A percentile compares a stretch with the other conserved stretches of the same genome.
phyloP scores from a whole-genome alignment of 495 filamentous ascomycete genomes.

The Achaetomiella virescens region DNA sequence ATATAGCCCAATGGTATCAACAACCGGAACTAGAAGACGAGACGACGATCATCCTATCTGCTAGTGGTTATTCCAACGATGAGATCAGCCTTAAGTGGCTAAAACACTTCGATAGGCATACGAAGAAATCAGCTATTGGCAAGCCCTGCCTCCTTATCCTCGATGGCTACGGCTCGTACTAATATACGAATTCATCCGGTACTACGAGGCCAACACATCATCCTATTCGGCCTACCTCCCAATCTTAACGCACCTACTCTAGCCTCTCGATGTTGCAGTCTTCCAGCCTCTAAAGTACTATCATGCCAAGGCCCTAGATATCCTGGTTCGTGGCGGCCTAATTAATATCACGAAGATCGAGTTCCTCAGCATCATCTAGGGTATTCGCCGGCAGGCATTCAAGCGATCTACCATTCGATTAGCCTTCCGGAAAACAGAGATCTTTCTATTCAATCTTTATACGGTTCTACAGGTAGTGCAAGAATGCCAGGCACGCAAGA shows the following conservation, averaged over 20 bases:
- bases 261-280: not conserved
- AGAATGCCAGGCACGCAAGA: not conserved
- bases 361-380: not conserved
- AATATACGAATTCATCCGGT: not conserved
- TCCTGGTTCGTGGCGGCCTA: not conserved
- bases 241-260: not conserved
- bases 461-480: not conserved
- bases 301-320: not conserved
- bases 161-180: not conserved
- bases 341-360: slow-evolving; percentile 1
- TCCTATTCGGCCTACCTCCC: not conserved
- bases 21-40: not conserved
- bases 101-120: not conserved
- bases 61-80: not conserved
- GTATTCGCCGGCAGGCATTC: not conserved
- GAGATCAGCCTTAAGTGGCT: not conserved
- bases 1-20: not conserved
- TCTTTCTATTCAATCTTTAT: not conserved
- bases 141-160: not conserved
- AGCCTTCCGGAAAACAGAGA: not conserved
- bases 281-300: slow-evolving; percentile 1
- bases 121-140: not conserved
- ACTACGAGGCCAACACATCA: not conserved
- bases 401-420: not conserved
- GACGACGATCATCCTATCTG: not conserved